Percentiles rank a stretch among this genome's conserved stretches.
Conservation (phyloP, 805 yeast species). For the Sugiyamaella valdiviana region DNA sequence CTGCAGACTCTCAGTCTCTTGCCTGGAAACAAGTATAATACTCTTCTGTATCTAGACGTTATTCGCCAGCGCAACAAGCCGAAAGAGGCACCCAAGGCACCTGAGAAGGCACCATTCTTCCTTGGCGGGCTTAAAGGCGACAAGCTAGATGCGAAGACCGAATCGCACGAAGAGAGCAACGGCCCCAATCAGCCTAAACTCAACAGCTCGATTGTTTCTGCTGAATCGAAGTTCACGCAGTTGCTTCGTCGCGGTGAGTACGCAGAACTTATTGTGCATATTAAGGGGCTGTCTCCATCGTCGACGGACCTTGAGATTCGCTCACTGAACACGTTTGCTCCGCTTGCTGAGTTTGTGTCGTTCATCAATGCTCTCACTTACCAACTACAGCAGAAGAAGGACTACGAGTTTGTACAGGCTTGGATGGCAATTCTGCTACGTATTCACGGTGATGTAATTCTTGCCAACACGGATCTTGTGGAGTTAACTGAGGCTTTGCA, state of each 20-base stretch:
- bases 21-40: constrained; percentile 72
- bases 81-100: constrained; percentile 76
- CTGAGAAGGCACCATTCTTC: constrained; percentile 79
- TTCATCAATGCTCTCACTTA: constrained; percentile 62
- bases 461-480: constrained; percentile 22
- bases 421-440: constrained; percentile 67
- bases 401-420: constrained; percentile 78
- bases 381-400: constrained; percentile 50
- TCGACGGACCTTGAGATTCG: constrained; percentile 80
- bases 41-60: constrained; percentile 72
- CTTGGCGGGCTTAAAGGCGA: constrained; percentile 57
- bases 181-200: constrained; percentile 9
- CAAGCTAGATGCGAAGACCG: constrained; percentile 21
- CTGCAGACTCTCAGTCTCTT: constrained; percentile 70
- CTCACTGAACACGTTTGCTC: constrained; percentile 58
- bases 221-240: constrained; percentile 58
- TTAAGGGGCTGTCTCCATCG: constrained; percentile 66
- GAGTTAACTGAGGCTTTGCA: constrained; percentile 43
- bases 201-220: constrained; percentile 2
- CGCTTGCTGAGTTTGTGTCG: constrained; percentile 56
- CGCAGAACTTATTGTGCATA: constrained; percentile 45
- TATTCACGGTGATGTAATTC: constrained; percentile 76
- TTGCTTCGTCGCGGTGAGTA: constrained; percentile 55
- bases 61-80: constrained; percentile 88
- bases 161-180: constrained; percentile 24